Base-by-base conservation (phyloP, 2,329 filamentous ascomycete genomes). In the Knufia fluminis region DNA sequence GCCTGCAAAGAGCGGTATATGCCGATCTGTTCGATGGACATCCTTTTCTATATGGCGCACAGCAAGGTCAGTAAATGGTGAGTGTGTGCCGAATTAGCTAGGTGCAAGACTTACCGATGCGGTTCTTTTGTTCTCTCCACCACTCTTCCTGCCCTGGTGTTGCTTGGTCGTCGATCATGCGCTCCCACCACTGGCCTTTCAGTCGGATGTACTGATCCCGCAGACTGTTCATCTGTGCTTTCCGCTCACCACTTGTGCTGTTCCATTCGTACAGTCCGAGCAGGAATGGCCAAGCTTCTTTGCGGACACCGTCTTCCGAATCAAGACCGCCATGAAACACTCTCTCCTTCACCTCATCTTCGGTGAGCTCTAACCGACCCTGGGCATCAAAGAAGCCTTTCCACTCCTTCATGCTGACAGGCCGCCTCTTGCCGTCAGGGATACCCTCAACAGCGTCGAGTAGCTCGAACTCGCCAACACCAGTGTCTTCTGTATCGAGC, bases 141-240 rank as follows among this genome's bases (percentile, higher is more conserved):
- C 89, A 95, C 62, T 98, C 94, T 22, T 85, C 84, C 58, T 91
- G 80, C 57, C 95, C 86, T 2, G 82, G 75, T 22, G 87, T 82
- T 1, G 85, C 83, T 24, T 86, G 81, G 12, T 90, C 80, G 50
- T 95, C 90, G 1, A 92, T 78, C 59, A 96, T 82, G 32, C 85
- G 77, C 66, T 97, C 90, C 94, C 94, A 98, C 94, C 92, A 98
- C 0, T 85, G 78, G 4, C 85, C 88, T 68, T 98, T 98, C 38
- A 98, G 74, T 56, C 89, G 84, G 52, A 97, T 86, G 64, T 97
- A 98, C 59, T 94, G 88, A 60, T 98, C 92, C 8, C 92, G 76
- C 28, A 94, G 76, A 6, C 86, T 94, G 41, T 92, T 91, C 59
- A 90, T 74, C 59, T 90, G 78, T 0, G 83, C 87, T 60, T 82